A percentile compares a stretch with the other conserved stretches of the same genome.
Conservation (phyloP, 257 asterid species). For the Nicotiana undulata region DNA sequence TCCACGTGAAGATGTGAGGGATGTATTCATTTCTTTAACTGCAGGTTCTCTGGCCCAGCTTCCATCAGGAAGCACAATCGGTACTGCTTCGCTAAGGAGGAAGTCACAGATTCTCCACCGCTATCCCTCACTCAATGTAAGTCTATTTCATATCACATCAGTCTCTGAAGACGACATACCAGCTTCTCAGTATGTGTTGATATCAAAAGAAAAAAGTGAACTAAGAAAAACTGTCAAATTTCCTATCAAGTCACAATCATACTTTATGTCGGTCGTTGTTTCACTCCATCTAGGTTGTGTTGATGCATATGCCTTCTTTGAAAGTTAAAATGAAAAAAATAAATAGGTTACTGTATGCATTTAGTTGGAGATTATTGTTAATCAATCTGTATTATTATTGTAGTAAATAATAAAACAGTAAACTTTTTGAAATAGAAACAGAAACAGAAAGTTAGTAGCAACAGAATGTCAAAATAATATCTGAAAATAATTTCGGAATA, state of each 20-base stretch:
- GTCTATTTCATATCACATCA: conserved; percentile 1
- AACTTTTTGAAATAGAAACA: too few species aligned
- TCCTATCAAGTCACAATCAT: neutral
- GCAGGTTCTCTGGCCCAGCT: conserved; percentile 77
- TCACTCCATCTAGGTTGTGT: neutral
- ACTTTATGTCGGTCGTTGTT: neutral
- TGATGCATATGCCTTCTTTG: neutral
- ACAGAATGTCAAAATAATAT: too few species aligned
- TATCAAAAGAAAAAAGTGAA: neutral
- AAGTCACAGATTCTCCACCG: conserved; percentile 89
- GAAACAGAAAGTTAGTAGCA: too few species aligned
- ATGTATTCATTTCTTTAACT: conserved; percentile 81
- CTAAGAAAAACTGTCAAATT: neutral
- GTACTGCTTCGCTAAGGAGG: conserved; percentile 95
- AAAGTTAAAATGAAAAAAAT: neutral
- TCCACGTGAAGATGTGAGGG: conserved; percentile 93
- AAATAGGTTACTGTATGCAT: neutral
- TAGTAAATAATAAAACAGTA: too few species aligned
- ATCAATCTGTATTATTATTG: too few species aligned
- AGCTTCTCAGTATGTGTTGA: neutral
- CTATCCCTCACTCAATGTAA: conserved; percentile 67
- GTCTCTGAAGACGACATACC: neutral
- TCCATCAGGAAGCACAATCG: conserved; percentile 73
- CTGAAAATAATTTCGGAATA: too few species aligned
- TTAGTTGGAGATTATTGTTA: neutral